Evolutionary conservation across 1,139 yeast species (phyloP).

Genomic region (Lodderomyces metapsilosis): DNA sequence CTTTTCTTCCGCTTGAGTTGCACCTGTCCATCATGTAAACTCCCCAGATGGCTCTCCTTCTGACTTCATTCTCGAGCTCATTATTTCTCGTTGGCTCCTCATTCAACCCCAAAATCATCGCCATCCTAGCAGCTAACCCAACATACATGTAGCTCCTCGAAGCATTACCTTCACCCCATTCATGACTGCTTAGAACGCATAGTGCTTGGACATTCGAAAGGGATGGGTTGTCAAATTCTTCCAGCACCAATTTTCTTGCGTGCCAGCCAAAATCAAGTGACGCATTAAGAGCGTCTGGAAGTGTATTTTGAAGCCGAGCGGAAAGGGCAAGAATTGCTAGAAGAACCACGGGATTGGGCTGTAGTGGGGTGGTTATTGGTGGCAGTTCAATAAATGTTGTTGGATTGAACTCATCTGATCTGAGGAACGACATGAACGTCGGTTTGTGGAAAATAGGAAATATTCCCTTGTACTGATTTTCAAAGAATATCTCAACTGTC

Average conservation of each 20-base stretch:
- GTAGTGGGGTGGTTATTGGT: constrained; percentile 9
- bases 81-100: constrained; percentile 15
- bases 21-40: constrained; percentile 45
- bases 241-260: constrained; percentile 27
- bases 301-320: constrained; percentile 30
- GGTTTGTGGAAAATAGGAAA: constrained; percentile 35
- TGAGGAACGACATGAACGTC: constrained; percentile 25
- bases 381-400: constrained; percentile 20
- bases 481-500: constrained; percentile 29
- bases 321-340: constrained; percentile 35
- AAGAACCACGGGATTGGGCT: constrained; percentile 32
- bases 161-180: constrained; percentile 43
- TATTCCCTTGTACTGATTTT: constrained; percentile 34
- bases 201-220: constrained; percentile 38
- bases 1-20: constrained; percentile 34
- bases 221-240: constrained; percentile 38
- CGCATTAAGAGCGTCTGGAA: constrained; percentile 30
- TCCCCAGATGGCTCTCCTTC: constrained; percentile 39
- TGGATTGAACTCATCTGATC: constrained; percentile 28
- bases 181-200: constrained; percentile 36
- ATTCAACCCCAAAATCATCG: constrained; percentile 34
- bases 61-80: constrained; percentile 23
- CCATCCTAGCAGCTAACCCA: constrained; percentile 42
- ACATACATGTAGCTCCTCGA: constrained; percentile 36
- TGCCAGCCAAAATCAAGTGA: constrained; percentile 41